A percentile compares a stretch with the other conserved stretches of the same genome.
Evolutionary conservation across 2,329 filamentous ascomycete species (phyloP).

Genomic region (Colletotrichum sp.): DNA sequence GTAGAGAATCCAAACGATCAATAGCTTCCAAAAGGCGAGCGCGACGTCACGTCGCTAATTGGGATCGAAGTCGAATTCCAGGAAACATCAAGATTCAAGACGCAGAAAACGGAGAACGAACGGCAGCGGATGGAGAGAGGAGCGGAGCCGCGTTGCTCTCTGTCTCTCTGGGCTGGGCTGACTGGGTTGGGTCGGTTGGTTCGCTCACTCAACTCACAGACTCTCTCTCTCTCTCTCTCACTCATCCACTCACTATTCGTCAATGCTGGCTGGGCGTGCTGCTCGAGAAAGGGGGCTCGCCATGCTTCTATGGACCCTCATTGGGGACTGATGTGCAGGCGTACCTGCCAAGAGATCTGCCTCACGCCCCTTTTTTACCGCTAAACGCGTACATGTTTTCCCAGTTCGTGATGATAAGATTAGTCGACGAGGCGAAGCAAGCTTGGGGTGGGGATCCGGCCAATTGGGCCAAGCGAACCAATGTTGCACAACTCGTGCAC

Average conservation of each 20-base stretch:
- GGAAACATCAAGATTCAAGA: neutral
- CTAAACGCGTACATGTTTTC: neutral
- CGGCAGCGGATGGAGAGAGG: neutral
- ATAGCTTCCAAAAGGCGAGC: neutral
- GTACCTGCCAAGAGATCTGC: neutral
- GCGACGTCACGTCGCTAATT: neutral
- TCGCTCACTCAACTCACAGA: neutral
- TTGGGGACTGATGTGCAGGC: neutral
- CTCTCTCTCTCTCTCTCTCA: neutral
- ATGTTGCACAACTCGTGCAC: neutral
- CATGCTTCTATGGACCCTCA: neutral
- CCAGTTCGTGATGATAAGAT: neutral
- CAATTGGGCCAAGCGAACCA: neutral
- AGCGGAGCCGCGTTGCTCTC: neutral
- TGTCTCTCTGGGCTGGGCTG: neutral
- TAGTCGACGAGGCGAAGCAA: conserved; percentile 1
- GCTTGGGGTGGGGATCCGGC: neutral
- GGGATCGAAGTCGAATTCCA: neutral
- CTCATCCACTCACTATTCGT: neutral
- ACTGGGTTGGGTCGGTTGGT: neutral
- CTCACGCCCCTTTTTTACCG: neutral
- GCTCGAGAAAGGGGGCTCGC: neutral
- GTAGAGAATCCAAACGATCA: neutral
- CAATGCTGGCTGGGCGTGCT: neutral
- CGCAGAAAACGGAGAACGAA: neutral